phyloP scores from a whole-genome alignment of 768 basidiomycete genomes.

The Suillus variegatus region DNA sequence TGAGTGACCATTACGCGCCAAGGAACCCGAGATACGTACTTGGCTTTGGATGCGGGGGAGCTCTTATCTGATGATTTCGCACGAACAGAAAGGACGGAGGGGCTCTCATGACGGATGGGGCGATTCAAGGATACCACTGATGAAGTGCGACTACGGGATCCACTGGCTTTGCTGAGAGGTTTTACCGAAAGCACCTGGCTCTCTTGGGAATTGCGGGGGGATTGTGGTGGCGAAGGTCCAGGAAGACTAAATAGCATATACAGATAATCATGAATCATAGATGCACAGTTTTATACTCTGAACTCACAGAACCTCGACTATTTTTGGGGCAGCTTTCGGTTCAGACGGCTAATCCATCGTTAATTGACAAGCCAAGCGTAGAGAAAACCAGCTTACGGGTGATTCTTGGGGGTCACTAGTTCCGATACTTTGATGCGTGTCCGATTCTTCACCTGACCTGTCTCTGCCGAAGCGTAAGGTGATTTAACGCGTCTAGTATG shows the following conservation, averaged over 20 bases:
- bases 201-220: constrained; percentile 13
- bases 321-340: constrained; percentile 22
- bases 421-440: constrained; percentile 5
- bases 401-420: constrained; percentile 2
- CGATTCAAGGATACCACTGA: constrained; percentile 10
- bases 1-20: background rate
- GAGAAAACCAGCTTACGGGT: background rate
- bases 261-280: background rate
- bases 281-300: background rate
- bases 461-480: constrained; percentile 1
- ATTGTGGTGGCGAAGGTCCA: constrained; percentile 24
- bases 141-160: constrained; percentile 18
- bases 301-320: constrained; percentile 36
- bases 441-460: constrained; percentile 13
- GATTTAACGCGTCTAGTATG: background rate
- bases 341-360: constrained; percentile 4
- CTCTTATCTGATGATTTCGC: constrained; percentile 5
- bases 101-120: constrained; percentile 5
- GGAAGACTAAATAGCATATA: constrained; percentile 22
- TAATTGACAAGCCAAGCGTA: background rate
- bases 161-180: constrained; percentile 21
- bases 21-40: background rate
- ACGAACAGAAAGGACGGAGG: constrained; percentile 2
- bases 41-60: constrained; percentile 1
- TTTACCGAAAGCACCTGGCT: constrained; percentile 18